These are phyloP conservation scores for Lecanicillium sp. DNA, from an alignment of 2,329 filamentous ascomycete species.

Conservation along the genomic window DNA sequence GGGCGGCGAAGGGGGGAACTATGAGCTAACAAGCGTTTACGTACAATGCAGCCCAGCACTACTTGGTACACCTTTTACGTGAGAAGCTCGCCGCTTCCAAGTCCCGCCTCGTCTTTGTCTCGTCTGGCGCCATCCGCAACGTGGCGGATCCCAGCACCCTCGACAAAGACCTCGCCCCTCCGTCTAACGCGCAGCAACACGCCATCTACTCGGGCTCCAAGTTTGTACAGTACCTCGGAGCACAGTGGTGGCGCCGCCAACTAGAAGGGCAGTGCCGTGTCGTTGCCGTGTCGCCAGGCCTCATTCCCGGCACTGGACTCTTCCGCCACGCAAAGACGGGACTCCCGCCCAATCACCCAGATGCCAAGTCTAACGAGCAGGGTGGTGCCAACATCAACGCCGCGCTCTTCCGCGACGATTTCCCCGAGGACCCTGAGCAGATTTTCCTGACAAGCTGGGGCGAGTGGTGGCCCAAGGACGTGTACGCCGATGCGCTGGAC, in stretches of 20 bases:
- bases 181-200: constrained; percentile 21
- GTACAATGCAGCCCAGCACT: constrained; percentile 38
- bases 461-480: constrained; percentile 43
- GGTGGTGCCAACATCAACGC: constrained; percentile 36
- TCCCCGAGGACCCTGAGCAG: constrained; percentile 41
- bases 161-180: constrained; percentile 29
- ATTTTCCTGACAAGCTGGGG: constrained; percentile 50
- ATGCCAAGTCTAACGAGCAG: constrained; percentile 39
- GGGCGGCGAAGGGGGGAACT: not conserved
- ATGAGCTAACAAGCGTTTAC: not conserved
- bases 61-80: constrained; percentile 39
- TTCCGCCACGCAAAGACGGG: constrained; percentile 20
- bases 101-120: constrained; percentile 41
- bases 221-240: constrained; percentile 40
- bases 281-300: constrained; percentile 44
- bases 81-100: constrained; percentile 38
- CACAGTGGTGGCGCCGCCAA: constrained; percentile 48
- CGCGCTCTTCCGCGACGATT: constrained; percentile 35
- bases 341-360: constrained; percentile 25
- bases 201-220: constrained; percentile 36
- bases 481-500: constrained; percentile 32
- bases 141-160: constrained; percentile 30
- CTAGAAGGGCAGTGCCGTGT: constrained; percentile 34
- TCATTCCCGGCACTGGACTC: constrained; percentile 41
- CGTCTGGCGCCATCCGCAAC: constrained; percentile 36